These are phyloP conservation scores for Cladosporium colombiae DNA, from an alignment of 2,329 filamentous ascomycete genomes.

Conservation along the genomic window DNA sequence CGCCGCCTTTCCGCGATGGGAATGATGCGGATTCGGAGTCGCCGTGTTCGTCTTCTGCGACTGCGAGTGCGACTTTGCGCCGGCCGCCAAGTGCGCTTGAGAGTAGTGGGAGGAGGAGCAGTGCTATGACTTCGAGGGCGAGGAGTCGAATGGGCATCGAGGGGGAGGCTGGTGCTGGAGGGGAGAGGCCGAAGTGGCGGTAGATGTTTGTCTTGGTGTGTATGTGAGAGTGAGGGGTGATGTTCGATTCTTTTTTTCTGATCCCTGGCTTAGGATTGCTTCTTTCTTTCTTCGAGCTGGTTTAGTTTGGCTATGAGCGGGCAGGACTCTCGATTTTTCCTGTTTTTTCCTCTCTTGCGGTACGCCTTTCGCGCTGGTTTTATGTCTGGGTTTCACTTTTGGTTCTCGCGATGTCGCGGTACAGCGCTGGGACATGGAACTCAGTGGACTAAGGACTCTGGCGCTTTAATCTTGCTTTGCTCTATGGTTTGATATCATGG, in stretches of 20 bases:
- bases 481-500: not conserved
- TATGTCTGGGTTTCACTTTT: too few species aligned
- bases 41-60: not conserved
- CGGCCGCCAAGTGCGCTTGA: slow-evolving; percentile 26
- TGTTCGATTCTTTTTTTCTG: not conserved
- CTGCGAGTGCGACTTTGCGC: slow-evolving; percentile 23
- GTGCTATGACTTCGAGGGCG: slow-evolving; percentile 21
- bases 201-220: not conserved
- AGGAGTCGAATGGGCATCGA: slow-evolving; percentile 26
- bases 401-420: too few species aligned
- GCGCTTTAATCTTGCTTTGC: not conserved
- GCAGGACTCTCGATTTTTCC: not conserved
- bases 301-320: not conserved
- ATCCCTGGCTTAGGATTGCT: not conserved
- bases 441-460: too few species aligned
- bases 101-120: slow-evolving; percentile 27
- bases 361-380: not conserved
- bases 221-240: too few species aligned
- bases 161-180: slow-evolving; percentile 19
- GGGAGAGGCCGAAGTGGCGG: slow-evolving; percentile 29
- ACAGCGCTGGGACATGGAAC: too few species aligned
- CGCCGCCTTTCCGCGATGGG: slow-evolving; percentile 25
- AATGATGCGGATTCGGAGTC: slow-evolving; percentile 35
- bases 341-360: not conserved
- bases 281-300: not conserved